Base-by-base conservation (phyloP, 371 early-diverging fungal genomes). In the Rhizopus sp. region DNA sequence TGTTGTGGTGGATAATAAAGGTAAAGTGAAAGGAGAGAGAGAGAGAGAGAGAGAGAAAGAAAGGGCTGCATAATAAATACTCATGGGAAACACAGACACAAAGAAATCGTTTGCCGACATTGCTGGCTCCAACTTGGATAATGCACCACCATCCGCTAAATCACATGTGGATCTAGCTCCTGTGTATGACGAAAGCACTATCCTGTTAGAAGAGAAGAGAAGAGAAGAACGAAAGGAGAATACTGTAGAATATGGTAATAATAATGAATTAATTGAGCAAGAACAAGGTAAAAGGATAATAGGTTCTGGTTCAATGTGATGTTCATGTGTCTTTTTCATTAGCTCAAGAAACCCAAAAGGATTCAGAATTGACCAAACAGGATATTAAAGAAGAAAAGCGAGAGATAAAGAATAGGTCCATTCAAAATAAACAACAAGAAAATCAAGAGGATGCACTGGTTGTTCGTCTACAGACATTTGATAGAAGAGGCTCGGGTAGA, bases 121-220 rank as follows among this genome's bases (percentile, higher is more conserved):
- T 12, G 69, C 78, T 2, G 46, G 68, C 15, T 64, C 61, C 32
- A 72, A 77, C 23, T 46, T 75, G 50, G 66, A 75, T 13, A 38
- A 64, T n/a, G 75, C 69, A 37, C 75, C 78, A 6, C 78, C 78
- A 0, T 59, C 78, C 31, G 75, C 73, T 29, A 40, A 64, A 9
- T 50, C 62, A 17, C 69, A 67, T 12, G 69, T 78, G 7, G 61
- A 63, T 32, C 23, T 44, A 15, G 57, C 58, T 7, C 75, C 75
- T 30, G 63, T 70, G 5, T 78, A 73, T 55, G 69, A 70, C 54
- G 75, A 75, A 59, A 64, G 70, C 6, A 68, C 69, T 4, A 44
- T 74, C 0, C 44, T 68, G 33, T 49, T 55, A 16, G 72, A 68
- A 16, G 55, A 54, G 30, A 32, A 55, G 2, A 69, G 67, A 48